A percentile compares a stretch with the other conserved stretches of the same genome.
phyloP scores from a whole-genome alignment of 148 eudicot genomes.

The Vaccinium myrtillus region DNA sequence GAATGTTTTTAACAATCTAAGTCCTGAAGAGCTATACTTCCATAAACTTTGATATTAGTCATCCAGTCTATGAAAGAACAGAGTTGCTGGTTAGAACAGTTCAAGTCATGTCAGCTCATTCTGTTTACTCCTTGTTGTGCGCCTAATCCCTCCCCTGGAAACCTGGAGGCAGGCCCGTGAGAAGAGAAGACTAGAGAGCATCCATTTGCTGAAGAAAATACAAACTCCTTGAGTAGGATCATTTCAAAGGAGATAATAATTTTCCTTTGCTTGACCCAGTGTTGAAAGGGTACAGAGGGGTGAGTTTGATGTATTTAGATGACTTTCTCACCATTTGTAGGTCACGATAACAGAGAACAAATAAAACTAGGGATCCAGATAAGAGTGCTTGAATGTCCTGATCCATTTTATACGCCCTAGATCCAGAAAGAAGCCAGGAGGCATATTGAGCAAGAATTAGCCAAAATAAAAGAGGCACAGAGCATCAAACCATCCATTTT shows the following conservation, averaged over 20 bases:
- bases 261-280: neutral
- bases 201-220: neutral
- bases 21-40: neutral
- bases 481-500: neutral
- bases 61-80: neutral
- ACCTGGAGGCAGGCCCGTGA: neutral
- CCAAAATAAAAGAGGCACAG: neutral
- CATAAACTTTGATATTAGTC: neutral
- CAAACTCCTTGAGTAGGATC: neutral
- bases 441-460: neutral
- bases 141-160: neutral
- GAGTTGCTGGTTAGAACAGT: neutral
- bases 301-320: too few relatives aligned
- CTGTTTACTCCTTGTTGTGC: neutral
- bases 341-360: too few relatives aligned
- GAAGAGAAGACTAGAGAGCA: neutral
- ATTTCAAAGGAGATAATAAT: neutral
- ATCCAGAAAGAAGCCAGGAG: neutral
- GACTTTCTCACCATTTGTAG: too few relatives aligned
- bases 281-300: too few relatives aligned
- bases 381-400: neutral
- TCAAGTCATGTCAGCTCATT: neutral
- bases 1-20: neutral
- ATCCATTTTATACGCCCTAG: neutral
- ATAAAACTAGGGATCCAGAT: neutral